Evolutionary conservation across 2,329 filamentous ascomycete species (phyloP), one percentile per base, ranked within the genome.

Genomic region (Colletotrichum simmondsii): DNA sequence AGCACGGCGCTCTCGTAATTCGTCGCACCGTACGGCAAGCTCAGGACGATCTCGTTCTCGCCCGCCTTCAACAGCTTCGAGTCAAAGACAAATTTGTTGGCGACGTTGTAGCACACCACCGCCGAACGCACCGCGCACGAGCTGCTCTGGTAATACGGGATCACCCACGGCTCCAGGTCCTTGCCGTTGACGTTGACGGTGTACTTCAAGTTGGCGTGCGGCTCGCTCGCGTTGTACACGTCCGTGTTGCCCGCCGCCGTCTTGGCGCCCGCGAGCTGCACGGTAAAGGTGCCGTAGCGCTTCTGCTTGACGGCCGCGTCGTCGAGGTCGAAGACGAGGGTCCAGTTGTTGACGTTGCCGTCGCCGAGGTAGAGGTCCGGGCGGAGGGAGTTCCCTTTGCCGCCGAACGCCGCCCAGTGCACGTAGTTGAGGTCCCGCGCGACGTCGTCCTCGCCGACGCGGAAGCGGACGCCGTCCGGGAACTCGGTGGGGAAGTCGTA

Each of bases 191-290:
- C 75, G 58, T 72, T 75, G 24, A 83, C 79, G 22, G 76, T 80
- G 57, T 87, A 87, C 0, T 85, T 84, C 3, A 92, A 76, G 74
- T 91, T 87, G 2, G 83, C 80, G 75, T 86, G 88, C 16, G 82
- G 82, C 76, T 91, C 84, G 2, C 81, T 84, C 1, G 85, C 81
- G 74, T 89, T 89, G 75, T 81, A 89, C 1, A 87, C 81, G 77
- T 91, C 89, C 0, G 88, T 90, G 75, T 91, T 91, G 0, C 90
- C 89, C 0, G 87, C 85, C 4, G 89, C 89, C 0, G 88, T 90
- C 81, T 92, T 92, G 2, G 87, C 90, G 2, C 87, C 90, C 0
- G 90, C 90, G 1, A 92, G 83, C 77, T 92, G 90, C 1, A 92
- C 85, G 0, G 90, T 92, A 30, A 92, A 87, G 0, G 88, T 92